These are phyloP conservation scores for Letharia lupina DNA, from an alignment of 495 filamentous ascomycete species.

Conservation along the genomic window DNA sequence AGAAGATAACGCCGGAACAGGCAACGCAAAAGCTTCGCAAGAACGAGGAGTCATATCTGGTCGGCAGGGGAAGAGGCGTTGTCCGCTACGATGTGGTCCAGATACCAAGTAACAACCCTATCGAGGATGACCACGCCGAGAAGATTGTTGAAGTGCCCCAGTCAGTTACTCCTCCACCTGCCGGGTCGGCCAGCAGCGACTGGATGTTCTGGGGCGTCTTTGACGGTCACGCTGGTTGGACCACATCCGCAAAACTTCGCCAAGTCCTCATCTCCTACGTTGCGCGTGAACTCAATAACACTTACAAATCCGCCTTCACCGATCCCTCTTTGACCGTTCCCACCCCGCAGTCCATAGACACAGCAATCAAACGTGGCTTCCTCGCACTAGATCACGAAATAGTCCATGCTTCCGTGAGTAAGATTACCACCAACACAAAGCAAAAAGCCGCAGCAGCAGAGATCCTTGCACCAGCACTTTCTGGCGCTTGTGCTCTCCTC, in stretches of 20 bases:
- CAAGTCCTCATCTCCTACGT: slow-evolving; percentile 87
- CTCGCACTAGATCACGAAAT: slow-evolving; percentile 86
- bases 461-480: slow-evolving; percentile 82
- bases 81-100: slow-evolving; percentile 94
- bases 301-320: slow-evolving; percentile 68
- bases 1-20: slow-evolving; percentile 95
- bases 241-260: slow-evolving; percentile 90
- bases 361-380: slow-evolving; percentile 89
- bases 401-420: slow-evolving; percentile 77
- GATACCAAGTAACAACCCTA: slow-evolving; percentile 91
- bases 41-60: slow-evolving; percentile 83
- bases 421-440: slow-evolving; percentile 69
- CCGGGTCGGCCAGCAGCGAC: slow-evolving; percentile 57
- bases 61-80: slow-evolving; percentile 84
- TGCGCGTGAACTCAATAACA: slow-evolving; percentile 85
- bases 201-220: slow-evolving; percentile 99
- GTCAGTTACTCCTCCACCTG: slow-evolving; percentile 41
- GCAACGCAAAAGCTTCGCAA: slow-evolving; percentile 80
- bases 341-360: slow-evolving; percentile 68
- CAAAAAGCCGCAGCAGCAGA: slow-evolving; percentile 83
- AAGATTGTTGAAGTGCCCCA: slow-evolving; percentile 86
- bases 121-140: slow-evolving; percentile 96
- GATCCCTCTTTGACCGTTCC: slow-evolving; percentile 54
- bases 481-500: slow-evolving; percentile 90
- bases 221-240: slow-evolving; percentile 96